Evolutionary conservation across 2,329 filamentous ascomycete genomes (phyloP), one percentile per base, ranked within the genome.

Genomic region (Hypoxylon sp.): DNA sequence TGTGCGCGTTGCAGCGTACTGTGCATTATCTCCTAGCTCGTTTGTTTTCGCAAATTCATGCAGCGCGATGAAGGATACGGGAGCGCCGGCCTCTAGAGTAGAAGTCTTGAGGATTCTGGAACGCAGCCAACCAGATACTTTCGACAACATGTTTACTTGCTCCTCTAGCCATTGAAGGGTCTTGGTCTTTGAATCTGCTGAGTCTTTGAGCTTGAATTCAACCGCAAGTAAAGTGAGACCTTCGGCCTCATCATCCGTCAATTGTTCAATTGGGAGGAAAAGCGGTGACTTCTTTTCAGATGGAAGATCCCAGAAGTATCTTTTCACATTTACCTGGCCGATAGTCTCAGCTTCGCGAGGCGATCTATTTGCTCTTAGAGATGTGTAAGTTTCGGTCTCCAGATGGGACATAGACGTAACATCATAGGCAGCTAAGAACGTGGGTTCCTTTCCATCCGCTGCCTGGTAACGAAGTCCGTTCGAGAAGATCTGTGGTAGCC

Each of bases 381-480:
- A 73, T 7, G 81, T 83, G 73, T 96, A 96, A 2, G 84, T 80
- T 42, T 87, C 81, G 37, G 85, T 84, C 40, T 83, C 82, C 66
- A 96, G 78, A 64, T 82, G 83, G 32, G 79, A 72, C 81, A 93
- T 90, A 66, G 87, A 84, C 23, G 83, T 85, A 59, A 94, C 83
- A 69, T 96, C 90, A 77, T 96, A 96, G 47, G 87, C 74, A 21
- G 91, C 91, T 68, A 93, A 82, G 76, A 85, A 96, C 59, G 84
- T 80, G 1, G 89, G 90, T 57, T 77, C 68, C 59, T 73, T 59
- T 38, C 76, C 73, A 68, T 93, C 89, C 11, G 75, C 81, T 6
- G 89, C 87, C 17, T 78, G 80, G 73, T 91, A 96, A 31, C 91
- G 87, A 62, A 94, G 86, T 51, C 91, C 91, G 69, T 90, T 94